phyloP scores from a whole-genome alignment of 805 yeast species.

The Candida morakotiae region DNA sequence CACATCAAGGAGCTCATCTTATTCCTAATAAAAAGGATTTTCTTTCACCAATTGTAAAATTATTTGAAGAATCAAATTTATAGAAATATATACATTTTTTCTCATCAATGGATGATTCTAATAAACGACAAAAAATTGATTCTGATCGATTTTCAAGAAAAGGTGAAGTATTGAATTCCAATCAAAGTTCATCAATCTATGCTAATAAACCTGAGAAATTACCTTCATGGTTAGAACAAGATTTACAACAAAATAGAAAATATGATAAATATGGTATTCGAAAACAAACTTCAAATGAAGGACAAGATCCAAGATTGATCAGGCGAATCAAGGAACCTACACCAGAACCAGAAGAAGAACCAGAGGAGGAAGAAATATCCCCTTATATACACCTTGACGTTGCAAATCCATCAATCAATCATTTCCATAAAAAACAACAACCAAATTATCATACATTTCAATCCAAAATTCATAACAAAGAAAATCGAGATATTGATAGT shows the following conservation, averaged over 20 bases:
- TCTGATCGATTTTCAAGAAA: constrained; percentile 2
- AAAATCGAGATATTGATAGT: constrained; percentile 48
- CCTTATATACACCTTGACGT: constrained; percentile 19
- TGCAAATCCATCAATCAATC: constrained; percentile 19
- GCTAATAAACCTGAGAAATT: constrained; percentile 18
- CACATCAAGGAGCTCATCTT: constrained; percentile 37
- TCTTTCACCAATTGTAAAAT: constrained; percentile 14
- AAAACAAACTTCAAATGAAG: neutral
- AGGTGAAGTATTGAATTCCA: neutral
- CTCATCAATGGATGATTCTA: neutral
- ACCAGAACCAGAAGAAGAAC: constrained; percentile 3
- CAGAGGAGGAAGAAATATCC: constrained; percentile 10
- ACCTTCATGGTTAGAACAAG: constrained; percentile 39
- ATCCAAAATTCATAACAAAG: constrained; percentile 30
- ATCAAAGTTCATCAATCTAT: constrained; percentile 12
- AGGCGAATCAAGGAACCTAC: constrained; percentile 1
- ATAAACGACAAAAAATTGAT: neutral
- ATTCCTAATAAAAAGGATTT: constrained; percentile 19
- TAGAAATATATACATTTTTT: neutral
- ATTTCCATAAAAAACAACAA: constrained; percentile 5
- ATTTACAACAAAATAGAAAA: constrained; percentile 20
- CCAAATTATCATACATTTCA: constrained; percentile 34
- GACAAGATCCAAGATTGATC: constrained; percentile 5
- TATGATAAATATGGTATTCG: constrained; percentile 38
- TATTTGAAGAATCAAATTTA: constrained; percentile 11